Evolutionary conservation across 169 alveolate genomes (phyloP).

Genomic region (Babesia bovis): DNA sequence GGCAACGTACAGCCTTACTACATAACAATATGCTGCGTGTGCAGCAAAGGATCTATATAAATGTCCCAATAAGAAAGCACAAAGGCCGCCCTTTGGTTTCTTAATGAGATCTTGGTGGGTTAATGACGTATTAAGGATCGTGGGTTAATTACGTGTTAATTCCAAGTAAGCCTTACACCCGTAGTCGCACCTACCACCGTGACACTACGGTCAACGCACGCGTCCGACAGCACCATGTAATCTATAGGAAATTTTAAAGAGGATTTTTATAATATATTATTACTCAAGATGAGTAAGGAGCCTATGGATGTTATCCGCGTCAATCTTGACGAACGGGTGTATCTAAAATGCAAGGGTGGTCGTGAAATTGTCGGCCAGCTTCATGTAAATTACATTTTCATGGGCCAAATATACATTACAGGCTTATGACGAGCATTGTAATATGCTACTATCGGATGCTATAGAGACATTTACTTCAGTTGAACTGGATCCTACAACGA

Average conservation of each 20-base stretch:
- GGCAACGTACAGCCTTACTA: too few species aligned
- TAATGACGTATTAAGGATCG: too few species aligned
- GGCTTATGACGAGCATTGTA: constrained; percentile 91
- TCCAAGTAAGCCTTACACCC: too few species aligned
- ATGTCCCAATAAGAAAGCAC: too few species aligned
- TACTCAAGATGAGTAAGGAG: constrained; percentile 59
- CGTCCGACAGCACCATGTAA: not conserved
- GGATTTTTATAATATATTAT: not conserved
- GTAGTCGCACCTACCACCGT: too few species aligned
- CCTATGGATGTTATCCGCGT: constrained; percentile 88
- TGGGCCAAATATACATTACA: constrained; percentile 5
- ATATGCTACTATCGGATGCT: constrained; percentile 88
- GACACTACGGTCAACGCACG: too few species aligned
- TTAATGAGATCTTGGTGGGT: too few species aligned
- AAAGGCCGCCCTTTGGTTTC: too few species aligned
- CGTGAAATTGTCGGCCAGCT: constrained; percentile 87
- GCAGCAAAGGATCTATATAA: too few species aligned
- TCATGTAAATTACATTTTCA: constrained; percentile 64
- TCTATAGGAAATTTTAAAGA: not conserved
- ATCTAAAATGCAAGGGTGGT: constrained; percentile 87
- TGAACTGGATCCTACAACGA: constrained; percentile 31
- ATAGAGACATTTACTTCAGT: constrained; percentile 80
- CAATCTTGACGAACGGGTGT: constrained; percentile 85
- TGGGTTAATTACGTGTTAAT: too few species aligned
- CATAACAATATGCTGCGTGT: too few species aligned